Conservation (phyloP, 306 rosid genomes). For the Prunus fruticosa region DNA sequence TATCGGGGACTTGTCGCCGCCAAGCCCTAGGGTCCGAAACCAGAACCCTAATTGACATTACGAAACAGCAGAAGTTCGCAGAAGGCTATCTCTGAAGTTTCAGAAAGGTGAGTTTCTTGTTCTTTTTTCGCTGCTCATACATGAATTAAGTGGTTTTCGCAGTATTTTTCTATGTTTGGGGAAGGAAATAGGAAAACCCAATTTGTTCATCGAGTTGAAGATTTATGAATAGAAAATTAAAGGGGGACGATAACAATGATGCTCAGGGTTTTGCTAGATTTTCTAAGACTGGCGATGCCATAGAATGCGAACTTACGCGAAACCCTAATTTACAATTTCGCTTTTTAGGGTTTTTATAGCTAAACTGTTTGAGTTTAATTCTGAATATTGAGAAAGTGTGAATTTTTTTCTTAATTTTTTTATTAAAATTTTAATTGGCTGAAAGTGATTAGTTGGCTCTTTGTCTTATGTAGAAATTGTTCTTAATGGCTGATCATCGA, state of each 20-base stretch:
- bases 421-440: neutral
- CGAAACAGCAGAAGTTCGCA: neutral
- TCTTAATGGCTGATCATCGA: constrained; percentile 73
- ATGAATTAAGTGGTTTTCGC: neutral
- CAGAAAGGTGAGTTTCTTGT: neutral
- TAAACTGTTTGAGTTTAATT: neutral
- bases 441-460: constrained; percentile 2
- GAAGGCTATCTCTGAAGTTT: neutral
- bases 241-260: neutral
- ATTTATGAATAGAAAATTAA: neutral
- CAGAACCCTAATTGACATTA: constrained; percentile 3
- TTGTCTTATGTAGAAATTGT: constrained; percentile 13
- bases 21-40: neutral
- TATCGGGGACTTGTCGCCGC: constrained; percentile 3
- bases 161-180: neutral
- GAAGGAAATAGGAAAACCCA: neutral
- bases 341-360: neutral
- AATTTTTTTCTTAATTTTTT: neutral
- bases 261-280: neutral
- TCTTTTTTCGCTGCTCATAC: neutral
- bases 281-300: neutral
- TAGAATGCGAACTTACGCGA: neutral
- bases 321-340: neutral
- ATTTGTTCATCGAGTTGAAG: neutral
- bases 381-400: neutral